phyloP scores from a whole-genome alignment of 805 yeast genomes.

The Ogataea nakhonphanomensis region DNA sequence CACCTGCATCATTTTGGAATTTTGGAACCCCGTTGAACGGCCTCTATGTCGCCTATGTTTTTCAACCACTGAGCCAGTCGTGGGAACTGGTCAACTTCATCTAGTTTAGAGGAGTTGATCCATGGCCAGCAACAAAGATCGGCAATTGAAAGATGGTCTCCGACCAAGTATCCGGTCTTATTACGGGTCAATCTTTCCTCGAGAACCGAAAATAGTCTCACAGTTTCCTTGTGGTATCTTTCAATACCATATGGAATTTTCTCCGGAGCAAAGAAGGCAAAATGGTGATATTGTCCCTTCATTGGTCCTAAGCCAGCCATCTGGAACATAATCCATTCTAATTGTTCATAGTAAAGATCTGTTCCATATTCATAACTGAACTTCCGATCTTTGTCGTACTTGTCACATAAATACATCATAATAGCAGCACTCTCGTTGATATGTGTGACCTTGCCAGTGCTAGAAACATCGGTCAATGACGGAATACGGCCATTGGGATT shows the following conservation, averaged over 20 bases:
- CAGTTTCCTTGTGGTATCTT: conserved; percentile 49
- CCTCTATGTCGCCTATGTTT: conserved; percentile 32
- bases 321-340: conserved; percentile 55
- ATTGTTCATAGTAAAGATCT: conserved; percentile 46
- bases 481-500: conserved; percentile 68
- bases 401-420: conserved; percentile 54
- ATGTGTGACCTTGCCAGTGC: conserved; percentile 41
- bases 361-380: conserved; percentile 39
- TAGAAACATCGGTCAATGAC: conserved; percentile 39
- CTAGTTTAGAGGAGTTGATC: conserved; percentile 31
- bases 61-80: conserved; percentile 39
- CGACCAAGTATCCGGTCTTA: conserved; percentile 53
- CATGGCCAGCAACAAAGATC: conserved; percentile 52
- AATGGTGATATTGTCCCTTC: conserved; percentile 59
- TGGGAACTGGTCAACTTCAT: conserved; percentile 40
- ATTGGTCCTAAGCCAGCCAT: conserved; percentile 59
- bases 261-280: conserved; percentile 42
- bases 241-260: conserved; percentile 52
- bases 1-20: conserved; percentile 11
- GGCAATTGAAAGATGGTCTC: conserved; percentile 56
- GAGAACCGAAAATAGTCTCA: conserved; percentile 51
- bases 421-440: conserved; percentile 63
- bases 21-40: conserved; percentile 31
- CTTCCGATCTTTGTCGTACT: conserved; percentile 53
- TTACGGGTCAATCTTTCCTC: conserved; percentile 48